Percentiles rank a stretch among this genome's conserved stretches.
These are phyloP conservation scores for Ramaria sp. DNA, from an alignment of 768 basidiomycete species.

Conservation along the genomic window DNA sequence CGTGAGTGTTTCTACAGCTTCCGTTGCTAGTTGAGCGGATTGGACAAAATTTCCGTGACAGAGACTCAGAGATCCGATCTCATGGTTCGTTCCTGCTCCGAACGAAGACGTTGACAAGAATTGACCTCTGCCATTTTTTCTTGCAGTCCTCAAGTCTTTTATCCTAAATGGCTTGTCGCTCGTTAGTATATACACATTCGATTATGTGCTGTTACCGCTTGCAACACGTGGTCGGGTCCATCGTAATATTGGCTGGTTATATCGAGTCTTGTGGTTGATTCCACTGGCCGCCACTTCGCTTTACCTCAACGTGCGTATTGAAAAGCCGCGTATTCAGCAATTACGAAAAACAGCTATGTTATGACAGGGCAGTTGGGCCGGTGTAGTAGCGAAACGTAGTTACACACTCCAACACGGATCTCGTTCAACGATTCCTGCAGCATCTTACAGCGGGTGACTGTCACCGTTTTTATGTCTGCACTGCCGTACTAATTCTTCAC, in stretches of 20 bases:
- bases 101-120: not conserved
- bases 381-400: slow-evolving; percentile 61
- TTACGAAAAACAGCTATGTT: slow-evolving; percentile 8
- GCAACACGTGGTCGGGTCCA: slow-evolving; percentile 51
- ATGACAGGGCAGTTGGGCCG: slow-evolving; percentile 65
- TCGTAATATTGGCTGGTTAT: slow-evolving; percentile 65
- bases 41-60: slow-evolving; percentile 19
- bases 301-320: slow-evolving; percentile 67
- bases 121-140: not conserved
- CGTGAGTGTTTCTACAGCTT: slow-evolving; percentile 31
- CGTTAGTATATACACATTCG: slow-evolving; percentile 66
- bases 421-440: slow-evolving; percentile 36
- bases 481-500: not conserved
- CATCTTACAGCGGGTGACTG: slow-evolving; percentile 33
- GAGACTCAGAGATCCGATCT: slow-evolving; percentile 66
- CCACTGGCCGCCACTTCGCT: slow-evolving; percentile 68
- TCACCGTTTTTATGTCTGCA: not conserved
- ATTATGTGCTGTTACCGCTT: slow-evolving; percentile 58
- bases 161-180: slow-evolving; percentile 64
- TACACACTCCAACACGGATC: slow-evolving; percentile 64
- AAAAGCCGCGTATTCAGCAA: not conserved
- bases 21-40: not conserved
- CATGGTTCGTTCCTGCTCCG: slow-evolving; percentile 24
- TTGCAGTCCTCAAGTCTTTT: slow-evolving; percentile 55
- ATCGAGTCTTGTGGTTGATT: slow-evolving; percentile 67